phyloP scores from a whole-genome alignment of 352 stramenopile species.

The Globisporangium cylindrosporum region DNA sequence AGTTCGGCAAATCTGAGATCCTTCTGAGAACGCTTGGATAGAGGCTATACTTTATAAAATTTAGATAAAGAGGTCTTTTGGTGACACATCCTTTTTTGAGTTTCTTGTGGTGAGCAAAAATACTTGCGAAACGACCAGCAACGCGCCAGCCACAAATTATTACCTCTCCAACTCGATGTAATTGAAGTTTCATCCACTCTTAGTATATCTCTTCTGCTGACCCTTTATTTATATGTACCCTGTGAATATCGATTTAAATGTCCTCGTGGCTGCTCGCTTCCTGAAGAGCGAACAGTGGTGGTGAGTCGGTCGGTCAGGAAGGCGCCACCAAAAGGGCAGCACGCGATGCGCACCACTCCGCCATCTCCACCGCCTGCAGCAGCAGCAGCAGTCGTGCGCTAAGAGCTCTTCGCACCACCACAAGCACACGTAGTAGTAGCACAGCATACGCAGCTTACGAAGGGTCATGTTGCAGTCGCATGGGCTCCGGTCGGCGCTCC shows the following conservation, averaged over 20 bases:
- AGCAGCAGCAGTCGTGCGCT: background rate
- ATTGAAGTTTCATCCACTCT: background rate
- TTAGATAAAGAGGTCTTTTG: background rate
- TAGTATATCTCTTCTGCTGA: background rate
- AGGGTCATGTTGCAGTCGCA: slow-evolving; percentile 11
- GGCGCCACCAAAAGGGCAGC: background rate
- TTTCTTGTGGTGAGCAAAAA: slow-evolving; percentile 15
- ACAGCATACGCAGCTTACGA: background rate
- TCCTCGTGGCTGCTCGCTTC: background rate
- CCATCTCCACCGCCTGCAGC: background rate
- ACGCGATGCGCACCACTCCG: slow-evolving; percentile 5
- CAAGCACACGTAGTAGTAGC: background rate
- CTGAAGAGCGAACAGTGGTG: slow-evolving; percentile 4
- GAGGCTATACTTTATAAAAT: background rate
- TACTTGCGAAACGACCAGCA: background rate
- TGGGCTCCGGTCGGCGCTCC: slow-evolving; percentile 12
- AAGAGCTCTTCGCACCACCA: background rate
- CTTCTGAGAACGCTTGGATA: background rate
- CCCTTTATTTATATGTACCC: background rate
- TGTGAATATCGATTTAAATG: background rate
- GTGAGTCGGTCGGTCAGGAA: background rate
- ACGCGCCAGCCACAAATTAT: background rate
- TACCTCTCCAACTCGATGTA: background rate
- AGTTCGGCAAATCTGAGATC: background rate
- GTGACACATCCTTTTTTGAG: background rate